phyloP scores from a whole-genome alignment of 768 basidiomycete species.

The Podaxis carcinomalis region DNA sequence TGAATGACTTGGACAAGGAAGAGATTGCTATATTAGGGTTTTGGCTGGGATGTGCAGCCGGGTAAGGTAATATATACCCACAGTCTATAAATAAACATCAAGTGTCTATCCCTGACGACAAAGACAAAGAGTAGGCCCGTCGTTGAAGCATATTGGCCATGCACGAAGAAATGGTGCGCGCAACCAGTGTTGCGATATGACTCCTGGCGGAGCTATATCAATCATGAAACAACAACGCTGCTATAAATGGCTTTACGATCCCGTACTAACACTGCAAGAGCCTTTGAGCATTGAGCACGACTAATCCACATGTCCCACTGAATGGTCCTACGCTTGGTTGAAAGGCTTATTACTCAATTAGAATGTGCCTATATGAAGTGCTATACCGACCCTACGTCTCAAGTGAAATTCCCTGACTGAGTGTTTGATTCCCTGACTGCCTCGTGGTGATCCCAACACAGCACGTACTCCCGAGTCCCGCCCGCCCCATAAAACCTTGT shows the following conservation, averaged over 20 bases:
- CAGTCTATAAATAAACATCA: no score
- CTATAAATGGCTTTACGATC: not conserved
- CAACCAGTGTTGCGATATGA: no score
- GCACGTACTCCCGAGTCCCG: not conserved
- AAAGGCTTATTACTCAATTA: not conserved
- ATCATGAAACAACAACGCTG: no score
- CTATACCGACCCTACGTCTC: not conserved
- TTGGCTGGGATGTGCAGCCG: no score
- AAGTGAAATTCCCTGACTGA: not conserved
- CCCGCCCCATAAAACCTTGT: conserved; percentile 1
- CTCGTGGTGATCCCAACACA: conserved; percentile 9
- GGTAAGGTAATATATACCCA: no score
- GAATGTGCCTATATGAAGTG: not conserved
- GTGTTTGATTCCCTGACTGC: not conserved
- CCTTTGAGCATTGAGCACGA: not conserved
- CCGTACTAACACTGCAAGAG: not conserved
- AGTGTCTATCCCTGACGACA: no score
- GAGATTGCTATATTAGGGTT: no score
- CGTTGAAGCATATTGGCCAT: no score
- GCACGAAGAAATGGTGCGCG: no score
- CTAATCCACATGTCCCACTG: not conserved
- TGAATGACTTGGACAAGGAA: no score
- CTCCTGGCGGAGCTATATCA: no score
- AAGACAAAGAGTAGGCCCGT: no score
- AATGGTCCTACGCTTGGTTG: not conserved